Conservation (phyloP, 352 stramenopile species). For the Blastocystis sp. region DNA sequence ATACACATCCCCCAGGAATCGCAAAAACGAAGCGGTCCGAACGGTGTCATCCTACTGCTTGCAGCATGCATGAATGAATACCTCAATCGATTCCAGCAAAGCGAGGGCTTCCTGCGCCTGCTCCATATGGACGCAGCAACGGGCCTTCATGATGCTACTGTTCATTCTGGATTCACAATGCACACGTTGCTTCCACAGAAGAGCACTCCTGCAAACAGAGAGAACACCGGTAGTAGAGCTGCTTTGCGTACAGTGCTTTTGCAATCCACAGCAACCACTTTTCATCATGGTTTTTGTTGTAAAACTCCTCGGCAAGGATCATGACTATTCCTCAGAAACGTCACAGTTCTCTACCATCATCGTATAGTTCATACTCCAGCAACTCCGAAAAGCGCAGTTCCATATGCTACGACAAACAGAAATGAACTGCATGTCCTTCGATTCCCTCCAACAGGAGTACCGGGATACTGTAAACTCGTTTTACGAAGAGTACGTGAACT, state of each 20-base stretch:
- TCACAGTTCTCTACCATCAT: not conserved
- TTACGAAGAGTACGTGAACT: not conserved
- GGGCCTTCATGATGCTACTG: not conserved
- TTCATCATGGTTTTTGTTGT: not conserved
- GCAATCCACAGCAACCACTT: conserved; percentile 42
- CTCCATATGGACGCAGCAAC: conserved; percentile 15
- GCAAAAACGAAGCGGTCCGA: not conserved
- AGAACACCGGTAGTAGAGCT: conserved; percentile 17
- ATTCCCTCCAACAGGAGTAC: not conserved
- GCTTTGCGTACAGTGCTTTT: conserved; percentile 8
- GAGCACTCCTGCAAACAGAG: conserved; percentile 28
- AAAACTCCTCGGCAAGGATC: conserved; percentile 24
- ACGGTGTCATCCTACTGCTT: conserved; percentile 7
- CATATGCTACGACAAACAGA: not conserved
- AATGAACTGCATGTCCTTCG: not conserved
- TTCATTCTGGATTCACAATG: not conserved
- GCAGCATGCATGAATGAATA: not conserved
- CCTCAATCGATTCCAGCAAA: conserved; percentile 17
- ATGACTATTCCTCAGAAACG: not conserved
- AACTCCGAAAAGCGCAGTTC: not conserved
- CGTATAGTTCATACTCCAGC: conserved; percentile 40
- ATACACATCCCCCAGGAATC: conserved; percentile 44
- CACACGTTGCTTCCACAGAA: conserved; percentile 4
- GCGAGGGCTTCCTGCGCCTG: not conserved
- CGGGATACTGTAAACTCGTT: not conserved